phyloP scores from a whole-genome alignment of 1,139 yeast genomes.

The Candida gigantensis region DNA sequence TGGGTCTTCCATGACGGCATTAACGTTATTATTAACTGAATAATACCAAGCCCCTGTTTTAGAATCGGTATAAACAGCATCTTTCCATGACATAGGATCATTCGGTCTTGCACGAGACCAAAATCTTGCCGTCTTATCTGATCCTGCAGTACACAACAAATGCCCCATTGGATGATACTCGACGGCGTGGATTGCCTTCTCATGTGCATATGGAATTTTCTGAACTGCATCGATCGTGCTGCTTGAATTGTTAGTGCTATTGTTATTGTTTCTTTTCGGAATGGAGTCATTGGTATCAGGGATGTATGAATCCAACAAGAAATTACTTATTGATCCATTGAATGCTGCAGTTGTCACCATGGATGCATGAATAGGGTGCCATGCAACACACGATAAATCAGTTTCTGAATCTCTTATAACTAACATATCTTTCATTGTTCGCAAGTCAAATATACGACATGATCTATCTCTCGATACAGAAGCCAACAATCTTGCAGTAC shows the following conservation, averaged over 20 bases:
- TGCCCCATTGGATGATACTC: conserved; percentile 96
- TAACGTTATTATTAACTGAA: conserved; percentile 64
- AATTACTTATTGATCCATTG: conserved; percentile 85
- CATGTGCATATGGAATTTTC: conserved; percentile 88
- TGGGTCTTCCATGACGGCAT: conserved; percentile 53
- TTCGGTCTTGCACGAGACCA: conserved; percentile 95
- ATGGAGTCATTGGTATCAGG: conserved; percentile 23
- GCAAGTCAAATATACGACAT: conserved; percentile 80
- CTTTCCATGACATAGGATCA: conserved; percentile 81
- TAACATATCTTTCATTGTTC: conserved; percentile 77
- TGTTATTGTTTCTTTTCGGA: conserved; percentile 19
- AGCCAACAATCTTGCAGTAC: conserved; percentile 69
- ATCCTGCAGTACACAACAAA: conserved; percentile 86
- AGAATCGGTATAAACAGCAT: conserved; percentile 69
- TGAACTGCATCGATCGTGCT: conserved; percentile 50
- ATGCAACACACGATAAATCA: conserved; percentile 80
- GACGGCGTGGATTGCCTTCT: conserved; percentile 84
- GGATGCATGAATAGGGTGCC: conserved; percentile 91
- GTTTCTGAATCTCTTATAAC: conserved; percentile 79
- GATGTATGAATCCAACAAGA: conserved; percentile 59
- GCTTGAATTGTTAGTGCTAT: conserved; percentile 12
- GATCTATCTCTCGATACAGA: conserved; percentile 89
- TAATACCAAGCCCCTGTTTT: conserved; percentile 75
- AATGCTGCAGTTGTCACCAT: conserved; percentile 84
- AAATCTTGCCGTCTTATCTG: conserved; percentile 90